Base-by-base conservation (phyloP, 1,139 yeast species). In the Pichia sp. region DNA sequence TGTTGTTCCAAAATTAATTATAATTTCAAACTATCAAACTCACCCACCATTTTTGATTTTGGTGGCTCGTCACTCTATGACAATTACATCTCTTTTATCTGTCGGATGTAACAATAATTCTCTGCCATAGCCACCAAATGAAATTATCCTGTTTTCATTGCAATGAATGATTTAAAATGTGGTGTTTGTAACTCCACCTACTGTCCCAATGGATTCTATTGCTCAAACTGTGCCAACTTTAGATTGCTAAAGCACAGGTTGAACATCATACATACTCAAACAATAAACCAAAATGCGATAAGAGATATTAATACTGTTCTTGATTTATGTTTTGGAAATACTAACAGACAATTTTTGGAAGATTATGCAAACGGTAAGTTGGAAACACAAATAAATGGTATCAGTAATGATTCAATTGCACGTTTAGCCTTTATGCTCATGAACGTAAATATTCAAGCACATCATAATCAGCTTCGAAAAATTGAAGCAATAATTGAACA, bases 391-490 rank as follows among this genome's bases (percentile, higher is more conserved):
- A n/a, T 30, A 7, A 34, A 35, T 42, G 45, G 17, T 39, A 37
- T 37, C 24, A 52, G 56, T 11, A 53, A 61, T 1, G 60, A 64
- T 14, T 56, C 74, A 0, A 59, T 71, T 2, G 66, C 67, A 17
- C 54, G 62, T 18, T 53, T 74, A 25, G 64, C 74, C 1, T 56
- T 68, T 12, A 74, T 71, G 55, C 54, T 74, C 34, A 53, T 68
- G 36, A 69, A 65, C 49, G 61, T 73, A 19, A 67, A 67, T 34
- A 50, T 64, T 55, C 39, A 65, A 55, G 53, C 47, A 51, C 24
- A 56, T 50, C 30, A 53, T 54, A 35, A 60, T 52, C 46, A 48
- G 50, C 22, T 62, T 52, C 28, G 60, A 59, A 17, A 57, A 62
- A 62, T 25, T 48, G 45, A 17, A 47, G 45, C 1, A 39, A 56